Base-by-base conservation (phyloP, 441 rosid species). In the Erodium chrysanthum region DNA sequence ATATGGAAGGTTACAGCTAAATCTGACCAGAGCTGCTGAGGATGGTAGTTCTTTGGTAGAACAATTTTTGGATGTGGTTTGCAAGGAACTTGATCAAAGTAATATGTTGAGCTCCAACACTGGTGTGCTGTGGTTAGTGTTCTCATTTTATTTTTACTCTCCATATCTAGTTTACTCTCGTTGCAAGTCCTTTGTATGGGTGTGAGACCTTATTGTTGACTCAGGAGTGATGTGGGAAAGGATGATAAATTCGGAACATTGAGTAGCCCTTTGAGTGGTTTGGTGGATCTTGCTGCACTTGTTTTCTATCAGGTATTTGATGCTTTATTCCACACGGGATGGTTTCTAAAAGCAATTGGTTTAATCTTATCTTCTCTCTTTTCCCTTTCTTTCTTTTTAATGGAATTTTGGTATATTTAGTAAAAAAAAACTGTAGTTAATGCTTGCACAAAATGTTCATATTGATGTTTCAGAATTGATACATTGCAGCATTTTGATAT, bases 71-170 rank as follows among this genome's bases (percentile, higher is more conserved):
- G 96, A 92, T 54, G 83, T 90, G 72, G 75, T 95, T 71, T 88
- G 79, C 73, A 91, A 84, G 83, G 97, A 95, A 64, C 85, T 95
- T 69, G 97, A 95, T 82, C 96, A 85, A 79, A 82, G 83, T 75
- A 81, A 79, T 78, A 77, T 79, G 71, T n/a, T 44, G 52, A 44
- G 52, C 17, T 68, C 84, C n/a, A 67, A 74, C 68, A 71, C 81
- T 64, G 81, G 82, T 46, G 71, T 78, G 22, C 73, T 84, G 37
- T 62, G 91, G 95, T 81, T 66, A 77, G 83, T 77, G 15, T 67
- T 73, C 78, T 61, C 74, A 37, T 48, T 70, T 29, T 71, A 70
- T 67, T 25, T 64, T 25, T n/a, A 18, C 44, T 31, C 17, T 29
- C 18, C 22, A 4, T 17, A 3, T 37, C 35, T 14, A 42, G 11